phyloP scores from a whole-genome alignment of 768 basidiomycete genomes.

The Sistotremastrum suecicum region DNA sequence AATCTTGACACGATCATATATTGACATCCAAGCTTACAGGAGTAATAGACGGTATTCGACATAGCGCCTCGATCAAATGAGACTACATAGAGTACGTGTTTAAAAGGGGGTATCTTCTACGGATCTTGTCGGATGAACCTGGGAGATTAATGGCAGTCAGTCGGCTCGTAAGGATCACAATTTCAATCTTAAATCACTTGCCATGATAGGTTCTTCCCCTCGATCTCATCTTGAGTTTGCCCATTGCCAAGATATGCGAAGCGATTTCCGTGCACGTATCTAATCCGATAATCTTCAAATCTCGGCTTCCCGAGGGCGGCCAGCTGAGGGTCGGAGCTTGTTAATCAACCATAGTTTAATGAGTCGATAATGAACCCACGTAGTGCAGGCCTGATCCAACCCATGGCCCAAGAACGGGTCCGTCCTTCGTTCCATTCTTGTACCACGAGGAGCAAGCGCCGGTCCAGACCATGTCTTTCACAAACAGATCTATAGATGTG shows the following conservation, averaged over 20 bases:
- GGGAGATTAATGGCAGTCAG: too few species aligned
- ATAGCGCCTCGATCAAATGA: too few species aligned
- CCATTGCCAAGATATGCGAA: conserved; percentile 17
- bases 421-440: conserved; percentile 13
- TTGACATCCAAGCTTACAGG: too few species aligned
- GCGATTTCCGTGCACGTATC: conserved; percentile 7
- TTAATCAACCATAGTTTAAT: too few species aligned
- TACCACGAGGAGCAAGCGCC: conserved; percentile 15
- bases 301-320: conserved; percentile 11
- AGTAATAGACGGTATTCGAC: too few species aligned
- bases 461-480: conserved; percentile 9
- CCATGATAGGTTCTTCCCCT: too few species aligned
- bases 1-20: too few species aligned
- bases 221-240: conserved; percentile 10
- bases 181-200: too few species aligned
- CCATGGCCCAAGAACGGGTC: conserved; percentile 16
- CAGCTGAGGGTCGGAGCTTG: conserved; percentile 6
- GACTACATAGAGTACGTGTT: too few species aligned
- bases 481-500: not conserved
- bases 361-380: conserved; percentile 2
- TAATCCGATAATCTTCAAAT: conserved; percentile 16
- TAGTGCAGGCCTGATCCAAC: conserved; percentile 9
- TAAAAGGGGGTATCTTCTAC: too few species aligned
- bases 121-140: too few species aligned
- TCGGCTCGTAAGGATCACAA: too few species aligned